Evolutionary conservation across 139 green algal genomes (phyloP), one percentile per base, ranked within the genome.

Genomic region (Zygnema circumcarinatum): DNA sequence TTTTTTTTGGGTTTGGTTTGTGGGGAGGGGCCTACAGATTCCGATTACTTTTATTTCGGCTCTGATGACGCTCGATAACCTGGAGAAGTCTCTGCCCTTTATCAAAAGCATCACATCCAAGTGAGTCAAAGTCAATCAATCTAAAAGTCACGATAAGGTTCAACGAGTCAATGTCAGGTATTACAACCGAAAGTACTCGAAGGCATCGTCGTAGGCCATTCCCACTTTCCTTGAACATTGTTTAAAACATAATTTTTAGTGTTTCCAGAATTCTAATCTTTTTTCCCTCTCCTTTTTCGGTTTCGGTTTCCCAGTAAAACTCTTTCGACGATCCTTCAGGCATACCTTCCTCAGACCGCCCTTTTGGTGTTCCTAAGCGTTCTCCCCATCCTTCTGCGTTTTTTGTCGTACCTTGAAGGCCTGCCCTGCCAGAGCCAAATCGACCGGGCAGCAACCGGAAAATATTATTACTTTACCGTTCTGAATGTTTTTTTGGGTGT

Each of bases 401-500:
- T 87, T 11, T 62, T 91, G 33, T 90, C 87, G 2, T 74, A 47
- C 16, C 35, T 81, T 1, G 87, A 91, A 86, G 87, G 87, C 38
- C n/a, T 92, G 0, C 7, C 74, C 21, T 47, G 47, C 25, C 36
- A 62, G n/a, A 74, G 36, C 16, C 87, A 91, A 35, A 38, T 67
- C 25, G 29, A 39, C 35, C 38, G 85, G 7, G 85, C 79, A 2
- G 38, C 79, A 22, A 31, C 85, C 1, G 85, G 85, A 38, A 90
- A 90, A 33, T 89, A 81, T 38, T 91, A 87, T 73, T 91, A 92
- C 39, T 91, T 91, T 86, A 92, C n/a, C 1, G 73, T 91, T 25
- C 79, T 91, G 20, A 91, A 92, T 40, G 86, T 91, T 0, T 91
- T 91, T 74, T 33, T 91, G 7, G 87, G 87, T 32, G 75, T 91